Conservation (phyloP, 1,284 basidiomycete species). For the Heterobasidion occidentale region DNA sequence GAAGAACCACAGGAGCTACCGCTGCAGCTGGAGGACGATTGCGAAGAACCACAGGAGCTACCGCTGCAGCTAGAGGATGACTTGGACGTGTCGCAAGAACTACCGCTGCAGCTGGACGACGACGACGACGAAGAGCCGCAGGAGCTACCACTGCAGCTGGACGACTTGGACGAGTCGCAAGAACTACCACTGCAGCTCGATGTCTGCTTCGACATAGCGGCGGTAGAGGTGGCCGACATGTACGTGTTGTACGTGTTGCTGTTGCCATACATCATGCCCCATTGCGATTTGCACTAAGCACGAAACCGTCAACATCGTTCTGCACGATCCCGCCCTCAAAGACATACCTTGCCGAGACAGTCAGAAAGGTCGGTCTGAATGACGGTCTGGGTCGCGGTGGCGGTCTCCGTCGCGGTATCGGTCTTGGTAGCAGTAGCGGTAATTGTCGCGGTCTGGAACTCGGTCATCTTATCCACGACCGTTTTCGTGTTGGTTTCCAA, state of each 20-base stretch:
- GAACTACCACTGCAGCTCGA: conserved; percentile 2
- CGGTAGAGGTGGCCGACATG: conserved; percentile 20
- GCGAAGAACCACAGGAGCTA: conserved; percentile 4
- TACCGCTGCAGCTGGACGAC: background rate
- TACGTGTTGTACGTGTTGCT: conserved; percentile 47
- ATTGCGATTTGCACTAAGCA: conserved; percentile 48
- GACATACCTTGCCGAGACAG: conserved; percentile 42
- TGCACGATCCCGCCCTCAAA: conserved; percentile 5
- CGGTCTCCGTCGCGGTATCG: conserved; percentile 38
- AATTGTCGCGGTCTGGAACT: conserved; percentile 1
- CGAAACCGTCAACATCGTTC: background rate
- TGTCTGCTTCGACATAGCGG: conserved; percentile 12
- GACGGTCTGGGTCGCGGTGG: conserved; percentile 22
- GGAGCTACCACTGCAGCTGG: background rate
- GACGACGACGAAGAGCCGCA: background rate
- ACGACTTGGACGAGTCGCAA: conserved; percentile 2
- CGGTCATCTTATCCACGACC: background rate
- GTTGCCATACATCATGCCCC: conserved; percentile 44
- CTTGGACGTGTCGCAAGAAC: conserved; percentile 1
- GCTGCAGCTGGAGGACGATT: background rate
- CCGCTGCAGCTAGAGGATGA: conserved; percentile 9
- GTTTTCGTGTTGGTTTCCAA: conserved; percentile 8
- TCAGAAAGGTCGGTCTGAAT: conserved; percentile 35
- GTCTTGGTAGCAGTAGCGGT: conserved; percentile 23
- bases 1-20: conserved; percentile 1